Percentiles rank a stretch among this genome's conserved stretches.
phyloP scores from a whole-genome alignment of 2,329 filamentous ascomycete species.

The Cladosporium sp. region DNA sequence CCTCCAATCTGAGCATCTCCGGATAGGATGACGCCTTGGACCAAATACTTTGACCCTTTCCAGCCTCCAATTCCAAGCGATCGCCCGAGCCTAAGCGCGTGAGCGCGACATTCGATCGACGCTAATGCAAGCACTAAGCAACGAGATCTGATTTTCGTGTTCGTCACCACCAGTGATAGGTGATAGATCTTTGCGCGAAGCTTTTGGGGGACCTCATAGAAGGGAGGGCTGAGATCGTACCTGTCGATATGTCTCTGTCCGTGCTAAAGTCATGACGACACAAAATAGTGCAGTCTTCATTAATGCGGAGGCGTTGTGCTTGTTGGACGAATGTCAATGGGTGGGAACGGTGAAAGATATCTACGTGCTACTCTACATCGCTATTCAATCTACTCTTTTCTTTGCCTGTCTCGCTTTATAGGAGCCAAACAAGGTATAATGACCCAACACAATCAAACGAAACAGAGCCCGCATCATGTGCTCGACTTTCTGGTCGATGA shows the following conservation, averaged over 20 bases:
- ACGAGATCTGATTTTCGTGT: slow-evolving; percentile 1
- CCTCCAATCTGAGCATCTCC: too few species aligned
- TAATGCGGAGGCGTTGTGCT: background rate
- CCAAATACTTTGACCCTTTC: too few species aligned
- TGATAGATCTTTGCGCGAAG: background rate
- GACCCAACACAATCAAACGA: background rate
- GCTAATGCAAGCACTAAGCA: slow-evolving; percentile 10
- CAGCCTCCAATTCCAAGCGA: background rate
- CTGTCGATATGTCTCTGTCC: background rate
- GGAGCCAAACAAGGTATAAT: too few species aligned
- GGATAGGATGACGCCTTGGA: too few species aligned
- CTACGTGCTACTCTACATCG: too few species aligned
- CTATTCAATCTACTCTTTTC: too few species aligned
- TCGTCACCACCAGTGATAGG: slow-evolving; percentile 6
- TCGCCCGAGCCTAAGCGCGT: too few species aligned
- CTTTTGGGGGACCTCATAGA: background rate
- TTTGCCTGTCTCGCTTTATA: too few species aligned
- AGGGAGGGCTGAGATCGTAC: background rate
- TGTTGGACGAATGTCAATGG: background rate
- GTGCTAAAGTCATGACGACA: slow-evolving; percentile 10
- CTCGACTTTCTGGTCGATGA: slow-evolving; percentile 32
- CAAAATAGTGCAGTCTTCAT: background rate
- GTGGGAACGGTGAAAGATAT: too few species aligned
- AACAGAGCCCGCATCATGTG: slow-evolving; percentile 19
- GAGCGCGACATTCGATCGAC: too few species aligned